Base-by-base conservation (phyloP, 768 basidiomycete species). In the Lenzites betulinus region DNA sequence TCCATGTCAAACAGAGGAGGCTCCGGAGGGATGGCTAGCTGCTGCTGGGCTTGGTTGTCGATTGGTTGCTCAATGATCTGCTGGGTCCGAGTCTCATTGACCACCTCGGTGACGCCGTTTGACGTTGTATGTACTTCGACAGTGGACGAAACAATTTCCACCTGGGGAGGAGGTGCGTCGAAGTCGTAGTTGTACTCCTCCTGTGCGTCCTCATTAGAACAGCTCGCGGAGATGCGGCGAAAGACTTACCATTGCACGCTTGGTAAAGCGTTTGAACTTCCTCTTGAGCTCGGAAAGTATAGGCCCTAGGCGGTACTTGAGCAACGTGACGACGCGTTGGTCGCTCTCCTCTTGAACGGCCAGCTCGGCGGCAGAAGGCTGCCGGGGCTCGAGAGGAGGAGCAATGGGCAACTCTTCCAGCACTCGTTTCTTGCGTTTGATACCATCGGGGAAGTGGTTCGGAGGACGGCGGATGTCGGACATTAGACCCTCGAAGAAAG, bases 221-320 rank as follows among this genome's bases (percentile, higher is more conserved):
- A 3, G 36, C 18, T 26, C 13, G 30, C 11, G 7, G 8, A 18
- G 5, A 12, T 4, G 12, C 30, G n/a, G 22, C 16, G 20, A 7
- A 1, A 2, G 20, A 78, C 87, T 70, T 66, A 95, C 94, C 62
- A 79, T 79, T 43, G 91, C 89, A 38, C 82, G 77, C 75, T 93
- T 93, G 0, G 87, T 89, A 70, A 97, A 95, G 65, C 90, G 81
- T 79, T 94, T 93, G 72, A 89, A 95, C 76, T 95, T 94, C 72
- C 92, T 84, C 78, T 93, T 94, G 66, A 99, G 77, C 71, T 98
- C 94, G 2, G 83, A 83, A 52, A 98, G 76, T 51, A 98, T 88
- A 1, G 91, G 91, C 1, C 92, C 91, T n/a, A 98, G 81, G n/a
- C 93, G 84, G 69, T 88, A 92, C 73, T 93, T 92, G 66, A 99